A percentile compares a stretch with the other conserved stretches of the same genome.
Conservation (phyloP, 1,284 basidiomycete species). For the Coriolopsis trogii region DNA sequence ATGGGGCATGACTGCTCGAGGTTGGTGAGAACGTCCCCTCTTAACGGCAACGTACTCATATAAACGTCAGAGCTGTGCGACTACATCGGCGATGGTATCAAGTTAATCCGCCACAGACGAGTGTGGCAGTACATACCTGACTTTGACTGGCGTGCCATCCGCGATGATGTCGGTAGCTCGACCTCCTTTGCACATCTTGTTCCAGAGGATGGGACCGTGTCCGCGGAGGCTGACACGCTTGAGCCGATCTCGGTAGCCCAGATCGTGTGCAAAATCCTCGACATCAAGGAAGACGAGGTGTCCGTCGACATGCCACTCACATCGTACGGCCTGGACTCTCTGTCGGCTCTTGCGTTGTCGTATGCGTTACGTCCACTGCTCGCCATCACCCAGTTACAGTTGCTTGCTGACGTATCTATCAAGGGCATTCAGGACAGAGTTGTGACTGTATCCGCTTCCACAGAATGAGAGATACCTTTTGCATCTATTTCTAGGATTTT, state of each 20-base stretch:
- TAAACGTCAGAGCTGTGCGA: slow-evolving; percentile 35
- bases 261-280: slow-evolving; percentile 30
- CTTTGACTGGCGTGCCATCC: slow-evolving; percentile 33
- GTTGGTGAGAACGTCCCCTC: no score
- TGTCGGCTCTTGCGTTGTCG: slow-evolving; percentile 38
- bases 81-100: slow-evolving; percentile 35
- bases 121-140: slow-evolving; percentile 34
- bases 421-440: no score
- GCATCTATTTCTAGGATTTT: no score
- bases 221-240: not conserved
- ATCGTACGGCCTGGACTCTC: slow-evolving; percentile 44
- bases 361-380: slow-evolving; percentile 35
- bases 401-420: slow-evolving; percentile 36
- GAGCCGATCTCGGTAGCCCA: slow-evolving; percentile 8
- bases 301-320: slow-evolving; percentile 40
- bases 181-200: slow-evolving; percentile 28
- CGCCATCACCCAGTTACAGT: slow-evolving; percentile 39
- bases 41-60: no score
- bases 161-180: slow-evolving; percentile 24
- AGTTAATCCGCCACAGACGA: slow-evolving; percentile 25
- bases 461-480: no score
- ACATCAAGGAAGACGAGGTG: slow-evolving; percentile 37
- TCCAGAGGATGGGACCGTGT: slow-evolving; percentile 15
- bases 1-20: slow-evolving; percentile 36
- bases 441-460: no score